These are phyloP conservation scores for Begonia fuchsioides DNA, from an alignment of 306 rosid species.

Conservation along the genomic window DNA sequence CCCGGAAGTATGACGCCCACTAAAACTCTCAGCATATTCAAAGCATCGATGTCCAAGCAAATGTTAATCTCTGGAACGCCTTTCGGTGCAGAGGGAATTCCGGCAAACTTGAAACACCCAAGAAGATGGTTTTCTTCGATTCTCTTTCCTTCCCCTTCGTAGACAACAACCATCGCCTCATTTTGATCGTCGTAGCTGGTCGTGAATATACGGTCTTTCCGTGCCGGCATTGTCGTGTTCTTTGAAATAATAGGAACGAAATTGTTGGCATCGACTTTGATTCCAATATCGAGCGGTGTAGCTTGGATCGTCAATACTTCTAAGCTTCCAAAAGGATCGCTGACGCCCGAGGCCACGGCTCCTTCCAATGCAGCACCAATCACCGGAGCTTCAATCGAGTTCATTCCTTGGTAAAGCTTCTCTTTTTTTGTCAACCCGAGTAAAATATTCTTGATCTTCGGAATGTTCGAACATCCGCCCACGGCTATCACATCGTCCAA, in stretches of 20 bases:
- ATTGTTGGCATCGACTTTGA: constrained; percentile 46
- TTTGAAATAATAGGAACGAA: constrained; percentile 53
- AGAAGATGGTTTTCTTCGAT: constrained; percentile 54
- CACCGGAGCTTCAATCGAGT: constrained; percentile 75
- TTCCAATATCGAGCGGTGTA: constrained; percentile 73
- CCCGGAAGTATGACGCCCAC: constrained; percentile 54
- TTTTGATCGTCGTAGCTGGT: constrained; percentile 61
- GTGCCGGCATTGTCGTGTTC: constrained; percentile 66
- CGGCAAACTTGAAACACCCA: constrained; percentile 66
- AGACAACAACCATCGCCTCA: constrained; percentile 55
- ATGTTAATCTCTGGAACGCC: constrained; percentile 64
- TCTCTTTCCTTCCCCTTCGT: constrained; percentile 56
- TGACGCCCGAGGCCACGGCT: constrained; percentile 62
- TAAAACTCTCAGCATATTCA: constrained; percentile 49
- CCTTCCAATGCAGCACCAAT: constrained; percentile 84
- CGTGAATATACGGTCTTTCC: constrained; percentile 55
- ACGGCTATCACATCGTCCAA: constrained; percentile 49
- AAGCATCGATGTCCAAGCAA: constrained; percentile 70
- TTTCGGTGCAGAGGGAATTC: constrained; percentile 54
- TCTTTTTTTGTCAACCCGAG: constrained; percentile 19
- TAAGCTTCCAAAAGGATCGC: constrained; percentile 65
- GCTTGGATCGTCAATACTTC: constrained; percentile 72
- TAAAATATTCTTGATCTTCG: constrained; percentile 45
- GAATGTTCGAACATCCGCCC: constrained; percentile 78
- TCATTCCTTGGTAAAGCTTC: constrained; percentile 41